Evolutionary conservation across 768 basidiomycete species (phyloP).

Genomic region (Pleurotus giganteus): DNA sequence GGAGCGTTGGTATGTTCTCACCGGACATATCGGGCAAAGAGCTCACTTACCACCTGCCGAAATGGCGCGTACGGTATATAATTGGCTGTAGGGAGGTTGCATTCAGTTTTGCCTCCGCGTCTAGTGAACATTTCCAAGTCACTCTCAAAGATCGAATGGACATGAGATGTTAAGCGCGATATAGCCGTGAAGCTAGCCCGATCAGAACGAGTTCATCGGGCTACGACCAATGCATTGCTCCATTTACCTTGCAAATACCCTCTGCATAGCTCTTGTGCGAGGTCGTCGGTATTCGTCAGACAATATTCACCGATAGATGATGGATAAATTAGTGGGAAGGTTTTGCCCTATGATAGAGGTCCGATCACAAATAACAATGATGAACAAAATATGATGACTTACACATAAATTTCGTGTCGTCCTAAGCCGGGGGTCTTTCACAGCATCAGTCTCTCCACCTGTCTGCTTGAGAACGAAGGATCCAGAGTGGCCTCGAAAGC

Average conservation of each 20-base stretch:
- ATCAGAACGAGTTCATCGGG: conserved; percentile 45
- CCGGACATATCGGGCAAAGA: not conserved
- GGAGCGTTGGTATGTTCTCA: not conserved
- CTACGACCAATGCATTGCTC: conserved; percentile 52
- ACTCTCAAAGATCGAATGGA: no score
- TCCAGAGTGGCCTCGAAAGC: no score
- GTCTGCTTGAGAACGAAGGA: no score
- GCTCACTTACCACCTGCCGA: conserved; percentile 56
- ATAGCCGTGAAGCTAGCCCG: conserved; percentile 56
- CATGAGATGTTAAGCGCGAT: no score
- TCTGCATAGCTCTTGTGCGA: conserved; percentile 53
- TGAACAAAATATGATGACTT: conserved; percentile 8
- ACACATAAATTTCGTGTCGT: conserved; percentile 52
- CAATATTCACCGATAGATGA: conserved; percentile 53
- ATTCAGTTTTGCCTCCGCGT: not conserved
- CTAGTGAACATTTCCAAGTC: no score
- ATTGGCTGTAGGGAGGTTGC: not conserved
- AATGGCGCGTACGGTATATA: conserved; percentile 45
- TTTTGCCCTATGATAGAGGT: conserved; percentile 31
- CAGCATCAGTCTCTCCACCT: conserved; percentile 51
- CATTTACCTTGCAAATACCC: conserved; percentile 46
- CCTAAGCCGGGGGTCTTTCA: conserved; percentile 48
- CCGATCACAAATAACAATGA: not conserved
- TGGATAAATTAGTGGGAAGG: no score
- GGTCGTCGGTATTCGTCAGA: conserved; percentile 44